Percentiles rank a stretch among this genome's conserved stretches.
Evolutionary conservation across 2,329 filamentous ascomycete species (phyloP).

Genomic region (Teratosphaeria epicoccoides): DNA sequence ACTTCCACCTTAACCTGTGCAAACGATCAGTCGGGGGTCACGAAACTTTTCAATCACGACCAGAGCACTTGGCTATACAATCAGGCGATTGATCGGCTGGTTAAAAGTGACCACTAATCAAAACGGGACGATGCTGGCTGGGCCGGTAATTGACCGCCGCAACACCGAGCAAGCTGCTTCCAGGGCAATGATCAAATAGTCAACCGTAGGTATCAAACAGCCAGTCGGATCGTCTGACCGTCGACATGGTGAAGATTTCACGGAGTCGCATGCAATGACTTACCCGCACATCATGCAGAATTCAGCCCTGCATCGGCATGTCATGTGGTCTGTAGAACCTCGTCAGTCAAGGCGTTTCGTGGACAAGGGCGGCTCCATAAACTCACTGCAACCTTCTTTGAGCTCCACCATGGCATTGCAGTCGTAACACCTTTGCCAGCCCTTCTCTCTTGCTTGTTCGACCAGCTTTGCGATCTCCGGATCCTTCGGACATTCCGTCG

Average conservation of each 20-base stretch:
- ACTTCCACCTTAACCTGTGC: conserved; percentile 56
- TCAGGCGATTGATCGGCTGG: too few relatives aligned
- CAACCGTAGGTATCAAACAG: too few relatives aligned
- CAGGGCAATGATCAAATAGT: too few relatives aligned
- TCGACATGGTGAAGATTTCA: too few relatives aligned
- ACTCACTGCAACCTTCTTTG: conserved; percentile 58
- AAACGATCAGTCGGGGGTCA: background rate
- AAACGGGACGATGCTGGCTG: too few relatives aligned
- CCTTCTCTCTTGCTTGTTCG: conserved; percentile 53
- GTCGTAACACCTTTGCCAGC: conserved; percentile 65
- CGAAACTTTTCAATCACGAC: background rate
- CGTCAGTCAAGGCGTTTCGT: background rate
- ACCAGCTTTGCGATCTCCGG: conserved; percentile 55
- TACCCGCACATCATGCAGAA: conserved; percentile 78
- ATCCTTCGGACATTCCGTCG: conserved; percentile 59
- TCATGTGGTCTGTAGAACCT: conserved; percentile 55
- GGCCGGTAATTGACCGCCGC: too few relatives aligned
- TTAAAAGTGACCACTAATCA: too few relatives aligned
- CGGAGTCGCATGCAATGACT: too few relatives aligned
- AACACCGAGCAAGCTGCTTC: too few relatives aligned
- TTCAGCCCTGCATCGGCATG: conserved; percentile 69
- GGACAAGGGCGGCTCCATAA: background rate
- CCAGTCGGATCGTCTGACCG: too few relatives aligned
- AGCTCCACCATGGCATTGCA: conserved; percentile 68
- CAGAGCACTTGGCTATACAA: background rate